These are phyloP conservation scores for Trichoderma parareesei DNA, from an alignment of 495 filamentous ascomycete genomes.

Conservation along the genomic window DNA sequence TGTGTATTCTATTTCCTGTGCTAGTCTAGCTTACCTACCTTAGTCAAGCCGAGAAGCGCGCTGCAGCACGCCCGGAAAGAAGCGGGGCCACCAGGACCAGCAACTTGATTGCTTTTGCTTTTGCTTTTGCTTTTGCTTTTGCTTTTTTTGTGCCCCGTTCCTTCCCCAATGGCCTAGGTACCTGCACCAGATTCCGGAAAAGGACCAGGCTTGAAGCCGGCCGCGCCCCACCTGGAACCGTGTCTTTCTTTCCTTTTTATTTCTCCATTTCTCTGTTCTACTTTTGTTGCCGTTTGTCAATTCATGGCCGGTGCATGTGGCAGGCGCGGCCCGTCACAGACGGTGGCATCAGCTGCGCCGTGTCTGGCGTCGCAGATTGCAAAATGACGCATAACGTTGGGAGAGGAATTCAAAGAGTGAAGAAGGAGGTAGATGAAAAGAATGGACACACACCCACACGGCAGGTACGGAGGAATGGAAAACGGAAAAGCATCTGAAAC, in stretches of 20 bases:
- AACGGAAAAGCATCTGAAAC: neutral
- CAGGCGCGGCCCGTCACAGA: neutral
- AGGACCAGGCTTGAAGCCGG: neutral
- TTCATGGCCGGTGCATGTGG: neutral
- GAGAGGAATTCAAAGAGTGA: neutral
- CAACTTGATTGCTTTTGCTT: neutral
- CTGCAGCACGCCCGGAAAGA: neutral
- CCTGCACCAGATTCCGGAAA: neutral
- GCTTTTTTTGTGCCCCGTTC: no score
- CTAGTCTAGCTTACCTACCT: no score
- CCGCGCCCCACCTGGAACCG: neutral
- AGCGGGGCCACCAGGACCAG: neutral
- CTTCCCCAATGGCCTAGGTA: no score
- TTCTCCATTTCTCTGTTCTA: neutral
- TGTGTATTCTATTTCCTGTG: no score
- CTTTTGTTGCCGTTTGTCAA: neutral
- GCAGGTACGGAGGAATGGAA: neutral
- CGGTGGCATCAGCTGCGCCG: neutral
- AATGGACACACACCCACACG: neutral
- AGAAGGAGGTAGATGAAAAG: neutral
- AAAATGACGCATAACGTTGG: neutral
- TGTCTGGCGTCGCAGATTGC: neutral
- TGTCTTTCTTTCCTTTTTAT: neutral
- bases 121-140: no score
- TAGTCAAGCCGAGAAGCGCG: constrained; percentile 4